Base-by-base conservation (phyloP, 2,329 filamentous ascomycete genomes). In the Dactylellina leptospora region DNA sequence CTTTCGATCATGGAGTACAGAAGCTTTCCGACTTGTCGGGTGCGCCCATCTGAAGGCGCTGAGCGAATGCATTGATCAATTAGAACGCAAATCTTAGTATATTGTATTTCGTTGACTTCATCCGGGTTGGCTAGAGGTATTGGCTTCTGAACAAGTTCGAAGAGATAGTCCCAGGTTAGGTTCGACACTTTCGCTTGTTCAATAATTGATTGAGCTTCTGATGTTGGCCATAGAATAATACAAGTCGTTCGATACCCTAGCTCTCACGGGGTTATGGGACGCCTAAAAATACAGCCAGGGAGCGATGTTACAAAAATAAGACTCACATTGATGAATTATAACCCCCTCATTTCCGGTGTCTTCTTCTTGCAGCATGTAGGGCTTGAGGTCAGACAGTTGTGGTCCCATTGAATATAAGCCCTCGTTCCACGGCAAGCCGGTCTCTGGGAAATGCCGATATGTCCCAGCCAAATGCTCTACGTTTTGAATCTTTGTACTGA, bases 141-240 rank as follows among this genome's bases (percentile, higher is more conserved):
- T 1, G 30, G 42, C 8, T 44, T 42, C 20, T 56, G 59, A 5
- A 72, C 47, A 4, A 64, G 54, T 2, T 30, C 40, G 1, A 64
- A 53, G 28, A 72, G 18, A 9, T 33, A 18, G 3, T 72, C 45
- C 68, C 68, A 72, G 2, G 45, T 16, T 22, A 72, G 18, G 16
- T 18, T 58, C n/a, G 53, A 53, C 18, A 64, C 68, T 10, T 50
- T 47, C 1, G 55, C 23, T 27, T 60, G 59, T 40, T 63, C 48
- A 2, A 23, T 28, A n/a, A 72, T 72, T 2, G 59, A 64, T 22
- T 3, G 38, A 1, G 53, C 59, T 23, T 72, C 68, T 16, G 40
- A 45, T 13, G 59, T 72, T 20, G 68, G 68, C 68, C 68, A 72
- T n/a, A 72, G n/a, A 10, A 64, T 42, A 16, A 72, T 72, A 28